Evolutionary conservation across 1,284 basidiomycete species (phyloP).

Genomic region (Abortiporus biennis): DNA sequence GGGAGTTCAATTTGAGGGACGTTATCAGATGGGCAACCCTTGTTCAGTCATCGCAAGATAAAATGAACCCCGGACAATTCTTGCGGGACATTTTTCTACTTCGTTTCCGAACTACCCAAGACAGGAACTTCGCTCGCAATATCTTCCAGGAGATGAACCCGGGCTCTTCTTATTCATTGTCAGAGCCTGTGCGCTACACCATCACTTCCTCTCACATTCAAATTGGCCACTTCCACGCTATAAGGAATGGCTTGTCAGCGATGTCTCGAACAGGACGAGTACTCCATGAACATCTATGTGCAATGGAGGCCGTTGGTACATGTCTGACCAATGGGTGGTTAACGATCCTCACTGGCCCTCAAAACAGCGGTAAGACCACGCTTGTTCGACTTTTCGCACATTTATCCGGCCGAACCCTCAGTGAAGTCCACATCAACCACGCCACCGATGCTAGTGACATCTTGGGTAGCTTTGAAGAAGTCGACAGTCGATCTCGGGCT

Average conservation of each 20-base stretch:
- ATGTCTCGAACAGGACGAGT: constrained; percentile 40
- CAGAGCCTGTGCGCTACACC: constrained; percentile 40
- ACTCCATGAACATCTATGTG: constrained; percentile 59
- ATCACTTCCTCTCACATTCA: constrained; percentile 52
- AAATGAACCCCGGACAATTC: constrained; percentile 55
- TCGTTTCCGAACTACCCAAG: constrained; percentile 74
- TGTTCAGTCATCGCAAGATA: constrained; percentile 29
- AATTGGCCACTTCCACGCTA: constrained; percentile 62
- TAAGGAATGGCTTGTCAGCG: constrained; percentile 40
- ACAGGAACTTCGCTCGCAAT: constrained; percentile 54
- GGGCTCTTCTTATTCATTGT: constrained; percentile 22
- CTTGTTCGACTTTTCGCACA: constrained; percentile 71
- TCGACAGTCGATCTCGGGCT: constrained; percentile 43
- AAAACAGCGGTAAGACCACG: constrained; percentile 77
- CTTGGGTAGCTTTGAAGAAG: constrained; percentile 94
- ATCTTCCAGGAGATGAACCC: constrained; percentile 66
- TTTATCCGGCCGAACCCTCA: constrained; percentile 62
- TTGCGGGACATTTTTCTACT: constrained; percentile 76
- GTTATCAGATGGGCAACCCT: constrained; percentile 88
- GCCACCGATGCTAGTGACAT: constrained; percentile 94
- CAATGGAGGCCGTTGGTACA: constrained; percentile 73
- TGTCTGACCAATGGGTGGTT: constrained; percentile 83
- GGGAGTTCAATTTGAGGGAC: constrained; percentile 99
- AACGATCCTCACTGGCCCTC: constrained; percentile 79
- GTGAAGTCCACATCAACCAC: constrained; percentile 78